Percentiles rank a stretch among this genome's conserved stretches.
phyloP scores from a whole-genome alignment of 495 filamentous ascomycete genomes.

The Chaetomium tenue region DNA sequence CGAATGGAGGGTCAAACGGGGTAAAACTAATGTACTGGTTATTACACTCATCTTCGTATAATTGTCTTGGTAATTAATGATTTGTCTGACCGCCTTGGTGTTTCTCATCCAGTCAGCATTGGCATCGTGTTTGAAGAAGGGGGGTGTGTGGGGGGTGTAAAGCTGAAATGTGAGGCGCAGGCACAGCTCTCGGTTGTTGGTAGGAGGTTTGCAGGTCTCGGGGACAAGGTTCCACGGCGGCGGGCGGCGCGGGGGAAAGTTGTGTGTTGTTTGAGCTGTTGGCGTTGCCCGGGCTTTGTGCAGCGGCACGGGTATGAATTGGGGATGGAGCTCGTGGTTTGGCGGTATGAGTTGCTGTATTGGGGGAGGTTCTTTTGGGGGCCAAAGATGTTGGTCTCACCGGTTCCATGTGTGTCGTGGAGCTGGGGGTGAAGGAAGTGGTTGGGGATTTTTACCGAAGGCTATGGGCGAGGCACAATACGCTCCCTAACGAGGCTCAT shows the following conservation, averaged over 20 bases:
- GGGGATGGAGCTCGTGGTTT: too few species aligned
- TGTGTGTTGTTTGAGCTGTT: background rate
- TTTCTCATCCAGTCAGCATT: background rate
- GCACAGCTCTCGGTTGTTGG: conserved; percentile 13
- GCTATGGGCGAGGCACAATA: background rate
- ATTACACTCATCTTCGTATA: background rate
- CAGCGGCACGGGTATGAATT: background rate
- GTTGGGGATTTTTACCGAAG: background rate
- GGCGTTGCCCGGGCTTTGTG: too few species aligned
- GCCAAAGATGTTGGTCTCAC: too few species aligned
- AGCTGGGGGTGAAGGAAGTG: background rate
- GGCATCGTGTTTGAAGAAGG: background rate
- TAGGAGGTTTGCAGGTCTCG: conserved; percentile 5
- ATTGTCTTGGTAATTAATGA: background rate
- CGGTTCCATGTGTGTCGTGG: background rate
- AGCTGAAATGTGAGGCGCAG: conserved; percentile 10
- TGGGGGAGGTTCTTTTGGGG: background rate
- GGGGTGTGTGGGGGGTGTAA: background rate
- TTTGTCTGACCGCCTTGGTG: background rate
- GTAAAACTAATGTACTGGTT: background rate
- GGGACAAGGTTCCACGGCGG: background rate
- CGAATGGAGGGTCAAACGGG: background rate
- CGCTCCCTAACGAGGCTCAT: background rate
- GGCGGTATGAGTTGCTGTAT: too few species aligned
- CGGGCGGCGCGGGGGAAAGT: background rate